These are phyloP conservation scores for Leptographium wingfieldii DNA, from an alignment of 2,329 filamentous ascomycete genomes.

Conservation along the genomic window DNA sequence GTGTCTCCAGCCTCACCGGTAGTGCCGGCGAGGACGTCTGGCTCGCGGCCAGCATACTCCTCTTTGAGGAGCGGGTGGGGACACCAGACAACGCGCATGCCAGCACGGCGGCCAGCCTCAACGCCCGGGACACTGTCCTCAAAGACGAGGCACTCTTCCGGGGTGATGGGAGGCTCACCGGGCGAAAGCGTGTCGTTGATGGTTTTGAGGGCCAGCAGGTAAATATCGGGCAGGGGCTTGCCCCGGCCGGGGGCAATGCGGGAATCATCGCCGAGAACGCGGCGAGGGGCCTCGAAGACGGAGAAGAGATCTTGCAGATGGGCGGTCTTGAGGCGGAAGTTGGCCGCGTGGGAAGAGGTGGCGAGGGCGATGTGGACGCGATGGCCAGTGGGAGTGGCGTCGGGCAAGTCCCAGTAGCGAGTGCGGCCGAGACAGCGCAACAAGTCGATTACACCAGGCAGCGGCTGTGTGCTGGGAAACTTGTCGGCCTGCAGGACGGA, in stretches of 20 bases:
- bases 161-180: constrained; percentile 52
- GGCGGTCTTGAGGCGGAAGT: constrained; percentile 65
- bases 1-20: constrained; percentile 52
- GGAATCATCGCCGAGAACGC: constrained; percentile 74
- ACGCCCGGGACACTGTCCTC: constrained; percentile 92
- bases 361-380: constrained; percentile 72
- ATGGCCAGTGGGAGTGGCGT: constrained; percentile 7
- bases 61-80: constrained; percentile 68
- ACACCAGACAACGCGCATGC: constrained; percentile 90
- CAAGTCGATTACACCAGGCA: constrained; percentile 65
- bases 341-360: constrained; percentile 60
- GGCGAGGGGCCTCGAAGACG: constrained; percentile 55
- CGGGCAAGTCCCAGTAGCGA: constrained; percentile 31
- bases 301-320: constrained; percentile 47
- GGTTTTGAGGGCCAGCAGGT: constrained; percentile 69
- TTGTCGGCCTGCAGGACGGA: constrained; percentile 52
- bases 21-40: constrained; percentile 69
- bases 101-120: constrained; percentile 77
- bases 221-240: constrained; percentile 93
- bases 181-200: constrained; percentile 63
- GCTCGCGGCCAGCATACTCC: constrained; percentile 66
- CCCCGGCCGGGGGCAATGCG: constrained; percentile 69
- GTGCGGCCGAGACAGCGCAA: constrained; percentile 46
- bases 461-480: constrained; percentile 62
- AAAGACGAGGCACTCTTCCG: constrained; percentile 88